Conservation (phyloP, 768 basidiomycete genomes). For the Cystofilobasidium capitatum region DNA sequence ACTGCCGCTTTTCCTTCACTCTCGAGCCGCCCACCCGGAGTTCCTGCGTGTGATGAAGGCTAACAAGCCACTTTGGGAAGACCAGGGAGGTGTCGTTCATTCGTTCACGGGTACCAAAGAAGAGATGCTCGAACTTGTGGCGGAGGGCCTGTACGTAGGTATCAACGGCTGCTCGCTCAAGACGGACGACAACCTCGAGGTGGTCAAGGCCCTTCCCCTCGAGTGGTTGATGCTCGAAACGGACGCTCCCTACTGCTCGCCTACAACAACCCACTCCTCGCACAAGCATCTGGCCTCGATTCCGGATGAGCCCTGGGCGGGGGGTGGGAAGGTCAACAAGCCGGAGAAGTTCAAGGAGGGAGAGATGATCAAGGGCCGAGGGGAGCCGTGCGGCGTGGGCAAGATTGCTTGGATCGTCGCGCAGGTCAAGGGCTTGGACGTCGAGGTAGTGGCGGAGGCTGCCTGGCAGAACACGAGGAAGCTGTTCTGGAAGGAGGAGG, state of each 20-base stretch:
- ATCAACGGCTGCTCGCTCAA: slow-evolving; percentile 72
- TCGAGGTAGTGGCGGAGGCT: slow-evolving; percentile 51
- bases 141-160: slow-evolving; percentile 56
- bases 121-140: slow-evolving; percentile 58
- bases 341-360: slow-evolving; percentile 54
- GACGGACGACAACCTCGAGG: slow-evolving; percentile 54
- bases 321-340: slow-evolving; percentile 48
- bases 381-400: slow-evolving; percentile 59
- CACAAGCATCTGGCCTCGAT: slow-evolving; percentile 47
- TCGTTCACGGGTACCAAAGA: slow-evolving; percentile 62
- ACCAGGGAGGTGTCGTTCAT: slow-evolving; percentile 65
- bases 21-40: slow-evolving; percentile 63
- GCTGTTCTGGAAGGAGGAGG: slow-evolving; percentile 50
- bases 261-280: slow-evolving; percentile 58
- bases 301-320: slow-evolving; percentile 47
- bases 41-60: slow-evolving; percentile 56
- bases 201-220: slow-evolving; percentile 50
- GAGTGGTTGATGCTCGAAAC: slow-evolving; percentile 64
- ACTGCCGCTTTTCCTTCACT: slow-evolving; percentile 72
- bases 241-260: slow-evolving; percentile 52
- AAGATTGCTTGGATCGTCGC: slow-evolving; percentile 64
- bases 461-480: slow-evolving; percentile 57
- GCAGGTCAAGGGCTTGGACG: slow-evolving; percentile 42
- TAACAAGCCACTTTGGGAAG: slow-evolving; percentile 45
- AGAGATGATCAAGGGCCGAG: slow-evolving; percentile 63